Evolutionary conservation across 805 yeast genomes (phyloP).

Genomic region (Limtongozyma cylindracea): DNA sequence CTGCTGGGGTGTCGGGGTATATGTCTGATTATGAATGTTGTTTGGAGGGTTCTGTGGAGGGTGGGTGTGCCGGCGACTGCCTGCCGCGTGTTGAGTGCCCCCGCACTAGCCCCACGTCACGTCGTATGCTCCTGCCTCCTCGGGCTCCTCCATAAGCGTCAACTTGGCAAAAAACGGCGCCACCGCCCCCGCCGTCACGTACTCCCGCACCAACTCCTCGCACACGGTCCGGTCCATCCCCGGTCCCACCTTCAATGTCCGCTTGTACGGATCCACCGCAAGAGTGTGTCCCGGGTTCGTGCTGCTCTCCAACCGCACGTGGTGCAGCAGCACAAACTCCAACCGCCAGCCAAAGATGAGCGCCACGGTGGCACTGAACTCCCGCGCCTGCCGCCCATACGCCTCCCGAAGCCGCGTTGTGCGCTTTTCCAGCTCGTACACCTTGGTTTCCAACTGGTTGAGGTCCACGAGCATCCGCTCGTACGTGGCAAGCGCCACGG

Average conservation of each 20-base stretch:
- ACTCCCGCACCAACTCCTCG: conserved; percentile 28
- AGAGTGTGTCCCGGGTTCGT: conserved; percentile 17
- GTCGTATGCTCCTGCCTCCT: too few relatives aligned
- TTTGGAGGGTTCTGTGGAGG: too few relatives aligned
- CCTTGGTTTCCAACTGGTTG: conserved; percentile 16
- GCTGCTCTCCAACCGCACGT: conserved; percentile 19
- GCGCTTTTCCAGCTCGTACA: conserved; percentile 23
- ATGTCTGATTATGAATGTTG: too few relatives aligned
- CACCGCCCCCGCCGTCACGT: conserved; percentile 45
- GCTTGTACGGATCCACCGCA: conserved; percentile 25
- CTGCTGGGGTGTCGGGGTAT: too few relatives aligned
- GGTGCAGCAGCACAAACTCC: conserved; percentile 36
- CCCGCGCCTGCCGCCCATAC: conserved; percentile 40
- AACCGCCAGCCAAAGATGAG: conserved; percentile 48
- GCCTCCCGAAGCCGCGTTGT: conserved; percentile 25
- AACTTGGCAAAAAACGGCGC: conserved; percentile 58
- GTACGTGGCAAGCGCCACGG: conserved; percentile 39
- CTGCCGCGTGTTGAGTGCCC: too few relatives aligned
- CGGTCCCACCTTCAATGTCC: conserved; percentile 21
- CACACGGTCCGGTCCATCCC: conserved; percentile 10
- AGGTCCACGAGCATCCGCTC: conserved; percentile 32
- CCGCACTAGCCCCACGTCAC: too few relatives aligned
- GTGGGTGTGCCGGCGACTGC: too few relatives aligned
- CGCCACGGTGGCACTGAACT: conserved; percentile 41
- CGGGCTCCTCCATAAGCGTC: too few relatives aligned